A percentile compares a stretch with the other conserved stretches of the same genome.
Conservation (phyloP, 331 rosid genomes). For the Malus hybrid region DNA sequence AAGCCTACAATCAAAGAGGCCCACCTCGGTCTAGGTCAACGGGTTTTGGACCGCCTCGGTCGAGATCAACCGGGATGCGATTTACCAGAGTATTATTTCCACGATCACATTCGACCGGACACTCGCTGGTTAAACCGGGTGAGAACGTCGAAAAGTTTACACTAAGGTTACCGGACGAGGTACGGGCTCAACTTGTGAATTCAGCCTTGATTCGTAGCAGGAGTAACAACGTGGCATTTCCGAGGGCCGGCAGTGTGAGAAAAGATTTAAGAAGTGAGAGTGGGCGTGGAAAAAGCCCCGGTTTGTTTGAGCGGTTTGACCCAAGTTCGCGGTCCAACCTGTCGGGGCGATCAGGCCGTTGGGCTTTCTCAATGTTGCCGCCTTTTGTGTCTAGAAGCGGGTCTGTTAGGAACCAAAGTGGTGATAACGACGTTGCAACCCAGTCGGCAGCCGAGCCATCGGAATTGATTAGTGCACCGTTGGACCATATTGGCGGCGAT, state of each 20-base stretch:
- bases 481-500: neutral
- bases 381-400: constrained; percentile 33
- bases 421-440: neutral
- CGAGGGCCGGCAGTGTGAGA: constrained; percentile 45
- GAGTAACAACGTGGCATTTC: constrained; percentile 41
- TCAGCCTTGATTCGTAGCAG: constrained; percentile 33
- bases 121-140: constrained; percentile 34
- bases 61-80: constrained; percentile 49
- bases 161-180: constrained; percentile 58
- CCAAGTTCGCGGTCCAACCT: neutral
- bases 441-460: neutral
- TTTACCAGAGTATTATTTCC: constrained; percentile 26
- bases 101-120: constrained; percentile 77
- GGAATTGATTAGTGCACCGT: neutral
- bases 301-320: constrained; percentile 27
- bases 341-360: constrained; percentile 20
- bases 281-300: constrained; percentile 15
- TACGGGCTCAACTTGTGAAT: constrained; percentile 46
- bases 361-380: constrained; percentile 30
- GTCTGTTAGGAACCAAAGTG: constrained; percentile 11
- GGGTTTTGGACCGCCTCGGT: constrained; percentile 39
- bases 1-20: constrained; percentile 12
- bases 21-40: constrained; percentile 53
- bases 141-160: constrained; percentile 64
- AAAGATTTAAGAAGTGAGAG: constrained; percentile 47